Percentiles rank a stretch among this genome's conserved stretches.
Conservation (phyloP, 345 rosid species). For the Aquilaria sinensis region DNA sequence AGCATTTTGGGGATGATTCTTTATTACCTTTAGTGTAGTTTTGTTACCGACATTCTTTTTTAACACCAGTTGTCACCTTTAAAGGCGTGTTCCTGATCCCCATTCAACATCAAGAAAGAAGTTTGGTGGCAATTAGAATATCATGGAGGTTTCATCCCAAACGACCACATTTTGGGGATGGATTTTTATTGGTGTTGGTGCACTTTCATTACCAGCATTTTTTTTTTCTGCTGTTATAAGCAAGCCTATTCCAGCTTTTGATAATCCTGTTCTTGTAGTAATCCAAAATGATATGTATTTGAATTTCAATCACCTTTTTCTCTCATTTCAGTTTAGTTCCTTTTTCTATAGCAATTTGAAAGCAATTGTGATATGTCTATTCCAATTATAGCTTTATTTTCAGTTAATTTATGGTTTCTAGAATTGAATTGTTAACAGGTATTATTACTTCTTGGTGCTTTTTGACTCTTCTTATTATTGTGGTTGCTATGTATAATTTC, state of each 20-base stretch:
- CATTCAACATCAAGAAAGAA: no score
- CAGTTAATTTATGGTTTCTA: no score
- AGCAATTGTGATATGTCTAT: no score
- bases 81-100: no score
- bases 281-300: slow-evolving; percentile 49
- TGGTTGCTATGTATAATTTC: slow-evolving; percentile 55
- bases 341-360: neutral
- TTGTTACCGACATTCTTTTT: slow-evolving; percentile 3
- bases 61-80: no score
- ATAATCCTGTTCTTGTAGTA: slow-evolving; percentile 30
- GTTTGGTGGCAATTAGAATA: no score
- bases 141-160: no score
- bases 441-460: slow-evolving; percentile 80
- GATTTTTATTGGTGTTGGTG: no score
- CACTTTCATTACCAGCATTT: slow-evolving; percentile 20
- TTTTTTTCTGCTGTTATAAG: slow-evolving; percentile 35
- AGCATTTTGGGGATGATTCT: slow-evolving; percentile 23
- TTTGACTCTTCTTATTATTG: slow-evolving; percentile 63
- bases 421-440: slow-evolving; percentile 26
- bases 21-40: slow-evolving; percentile 26
- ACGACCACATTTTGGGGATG: no score
- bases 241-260: slow-evolving; percentile 40
- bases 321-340: neutral
- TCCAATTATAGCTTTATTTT: no score
- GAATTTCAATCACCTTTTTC: neutral